Evolutionary conservation across 768 basidiomycete species (phyloP).

Genomic region (Gloeophyllum trabeum): DNA sequence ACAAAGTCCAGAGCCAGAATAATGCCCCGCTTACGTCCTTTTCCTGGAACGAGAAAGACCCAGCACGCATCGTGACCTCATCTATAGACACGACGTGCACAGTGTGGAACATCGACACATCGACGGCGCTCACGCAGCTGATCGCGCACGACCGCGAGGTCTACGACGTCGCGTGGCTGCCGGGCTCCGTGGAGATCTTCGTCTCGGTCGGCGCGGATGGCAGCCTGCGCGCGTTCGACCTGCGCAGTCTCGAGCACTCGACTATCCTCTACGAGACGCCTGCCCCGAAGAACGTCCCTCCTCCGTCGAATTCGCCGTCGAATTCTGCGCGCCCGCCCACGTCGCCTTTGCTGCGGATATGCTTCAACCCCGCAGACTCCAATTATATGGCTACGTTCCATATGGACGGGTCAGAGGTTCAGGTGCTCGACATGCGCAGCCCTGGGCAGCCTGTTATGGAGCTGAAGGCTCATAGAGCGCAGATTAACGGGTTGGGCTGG

Average conservation of each 20-base stretch:
- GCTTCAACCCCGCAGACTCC: constrained; percentile 84
- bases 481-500: constrained; percentile 87
- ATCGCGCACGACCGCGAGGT: constrained; percentile 96
- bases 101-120: constrained; percentile 96
- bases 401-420: constrained; percentile 80
- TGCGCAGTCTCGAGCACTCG: constrained; percentile 93
- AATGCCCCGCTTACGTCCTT: constrained; percentile 93
- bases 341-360: constrained; percentile 75
- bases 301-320: constrained; percentile 45
- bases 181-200: constrained; percentile 91
- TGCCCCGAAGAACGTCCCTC: constrained; percentile 59
- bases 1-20: constrained; percentile 76
- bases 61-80: constrained; percentile 88
- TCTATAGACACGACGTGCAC: constrained; percentile 99
- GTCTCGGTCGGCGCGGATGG: constrained; percentile 98
- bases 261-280: constrained; percentile 96
- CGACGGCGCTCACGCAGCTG: constrained; percentile 90
- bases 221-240: constrained; percentile 90
- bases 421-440: constrained; percentile 94
- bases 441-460: constrained; percentile 95
- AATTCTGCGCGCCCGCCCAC: constrained; percentile 59
- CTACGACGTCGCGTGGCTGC: constrained; percentile 98
- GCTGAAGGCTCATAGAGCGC: constrained; percentile 69
- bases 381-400: constrained; percentile 98
- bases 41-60: constrained; percentile 93